Base-by-base conservation (phyloP, 2,329 filamentous ascomycete genomes). In the Talaromyces sp. region DNA sequence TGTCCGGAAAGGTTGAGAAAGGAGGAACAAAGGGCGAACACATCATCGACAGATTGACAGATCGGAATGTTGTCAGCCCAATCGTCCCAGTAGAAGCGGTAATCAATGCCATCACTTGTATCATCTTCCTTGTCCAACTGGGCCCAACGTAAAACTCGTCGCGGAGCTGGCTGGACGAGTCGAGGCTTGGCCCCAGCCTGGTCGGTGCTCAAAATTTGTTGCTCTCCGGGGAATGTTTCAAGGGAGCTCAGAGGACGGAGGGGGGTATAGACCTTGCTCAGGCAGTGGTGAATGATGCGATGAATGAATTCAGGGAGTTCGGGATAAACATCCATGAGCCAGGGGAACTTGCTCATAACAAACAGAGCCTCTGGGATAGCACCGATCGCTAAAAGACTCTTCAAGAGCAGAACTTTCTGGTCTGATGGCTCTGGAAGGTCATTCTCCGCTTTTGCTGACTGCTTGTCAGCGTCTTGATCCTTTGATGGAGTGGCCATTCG, bases 71-170 rank as follows among this genome's bases (percentile, higher is more conserved):
- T 96, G 72, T 97, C 93, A 2, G 86, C 82, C 94, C 94, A 99
- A 63, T 97, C 94, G 54, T 96, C 91, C 86, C 94, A 97, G 72
- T 99, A 99, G 69, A 95, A 97, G 30, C 89, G 85, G 70, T 97
- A 97, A 47, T 89, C 81, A 11, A 79, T 84, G 17, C 87, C 86
- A 61, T 91, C 90, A 49, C 86, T 86, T 22, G 85, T 85, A 65
- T 94, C 89, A 65, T 94, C 90, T 58, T 82, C 82, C 61, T 85
- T 86, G 63, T 96, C 92, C 4, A 91, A 85, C 63, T 88, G 87
- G 4, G 91, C 89, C 93, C 93, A 97, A 56, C 89, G 84, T 58
- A 94, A 78, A 14, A 84, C 80, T 65, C 88, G 88, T 61, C 84
- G 85, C n/a, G 83, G 75, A 3, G 81, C 75, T 22, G 85, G 79